Evolutionary conservation across 345 rosid genomes (phyloP).

Genomic region (Aurinia saxatilis): DNA sequence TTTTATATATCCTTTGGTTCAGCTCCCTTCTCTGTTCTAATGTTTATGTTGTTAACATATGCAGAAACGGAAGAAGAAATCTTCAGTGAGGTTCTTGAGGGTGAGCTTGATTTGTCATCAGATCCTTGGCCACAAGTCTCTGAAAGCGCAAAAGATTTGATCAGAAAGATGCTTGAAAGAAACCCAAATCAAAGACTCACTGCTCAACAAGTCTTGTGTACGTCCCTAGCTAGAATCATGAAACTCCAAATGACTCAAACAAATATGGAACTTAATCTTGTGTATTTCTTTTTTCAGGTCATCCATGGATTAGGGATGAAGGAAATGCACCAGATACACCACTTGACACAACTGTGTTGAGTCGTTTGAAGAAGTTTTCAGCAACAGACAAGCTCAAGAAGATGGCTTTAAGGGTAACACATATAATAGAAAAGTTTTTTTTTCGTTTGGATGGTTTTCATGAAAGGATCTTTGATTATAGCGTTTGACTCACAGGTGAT

Average conservation of each 20-base stretch:
- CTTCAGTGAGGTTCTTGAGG: slow-evolving; percentile 70
- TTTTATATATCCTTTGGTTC: not conserved
- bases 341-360: slow-evolving; percentile 65
- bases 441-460: not conserved
- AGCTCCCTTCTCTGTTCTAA: not conserved
- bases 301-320: slow-evolving; percentile 77
- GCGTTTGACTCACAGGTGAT: slow-evolving; percentile 38
- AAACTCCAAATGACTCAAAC: not conserved
- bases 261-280: not conserved
- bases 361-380: slow-evolving; percentile 72
- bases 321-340: slow-evolving; percentile 84
- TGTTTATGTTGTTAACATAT: not conserved
- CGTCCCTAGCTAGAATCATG: slow-evolving; percentile 23
- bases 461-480: slow-evolving; percentile 2
- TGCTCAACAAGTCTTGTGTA: slow-evolving; percentile 75
- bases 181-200: slow-evolving; percentile 56
- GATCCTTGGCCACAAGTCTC: slow-evolving; percentile 91
- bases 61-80: slow-evolving; percentile 77
- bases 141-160: slow-evolving; percentile 74
- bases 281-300: slow-evolving; percentile 46
- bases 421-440: not conserved
- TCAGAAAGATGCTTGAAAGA: slow-evolving; percentile 65
- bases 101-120: slow-evolving; percentile 66
- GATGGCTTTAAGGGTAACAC: slow-evolving; percentile 61
- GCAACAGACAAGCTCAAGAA: slow-evolving; percentile 81